Percentiles rank a stretch among this genome's conserved stretches.
phyloP scores from a whole-genome alignment of 2,329 filamentous ascomycete species.

The Cercospora sp. region DNA sequence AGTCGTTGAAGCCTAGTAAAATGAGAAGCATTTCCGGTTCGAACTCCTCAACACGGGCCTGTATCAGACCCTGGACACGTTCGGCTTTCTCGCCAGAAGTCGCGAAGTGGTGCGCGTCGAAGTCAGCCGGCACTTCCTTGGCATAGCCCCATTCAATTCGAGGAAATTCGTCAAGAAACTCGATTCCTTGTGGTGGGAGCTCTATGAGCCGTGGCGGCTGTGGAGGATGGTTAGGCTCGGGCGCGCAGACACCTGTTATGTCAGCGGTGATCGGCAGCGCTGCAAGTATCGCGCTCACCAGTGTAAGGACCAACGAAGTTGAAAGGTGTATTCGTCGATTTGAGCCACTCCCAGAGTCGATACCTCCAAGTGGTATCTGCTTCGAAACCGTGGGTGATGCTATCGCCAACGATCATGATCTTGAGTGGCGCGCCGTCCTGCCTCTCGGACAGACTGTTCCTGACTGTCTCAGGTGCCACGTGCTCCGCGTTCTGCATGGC shows the following conservation, averaged over 20 bases:
- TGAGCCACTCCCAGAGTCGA: slow-evolving; percentile 46
- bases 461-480: neutral
- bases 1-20: slow-evolving; percentile 33
- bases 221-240: slow-evolving; percentile 3
- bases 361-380: slow-evolving; percentile 50
- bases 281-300: neutral
- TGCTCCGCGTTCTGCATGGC: neutral
- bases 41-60: slow-evolving; percentile 34
- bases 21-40: slow-evolving; percentile 38
- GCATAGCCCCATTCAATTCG: slow-evolving; percentile 39
- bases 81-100: slow-evolving; percentile 38
- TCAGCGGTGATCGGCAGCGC: neutral
- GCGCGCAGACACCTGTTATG: slow-evolving; percentile 9
- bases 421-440: slow-evolving; percentile 6
- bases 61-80: slow-evolving; percentile 37
- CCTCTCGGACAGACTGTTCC: neutral
- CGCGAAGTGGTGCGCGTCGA: slow-evolving; percentile 27
- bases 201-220: slow-evolving; percentile 9
- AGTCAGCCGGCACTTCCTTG: slow-evolving; percentile 32
- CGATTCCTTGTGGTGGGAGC: neutral
- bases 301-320: slow-evolving; percentile 41
- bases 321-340: slow-evolving; percentile 33
- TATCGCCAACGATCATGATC: slow-evolving; percentile 31
- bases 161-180: slow-evolving; percentile 5
- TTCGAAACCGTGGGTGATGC: slow-evolving; percentile 36